Evolutionary conservation across 768 basidiomycete species (phyloP).

Genomic region (Suillus americanus): DNA sequence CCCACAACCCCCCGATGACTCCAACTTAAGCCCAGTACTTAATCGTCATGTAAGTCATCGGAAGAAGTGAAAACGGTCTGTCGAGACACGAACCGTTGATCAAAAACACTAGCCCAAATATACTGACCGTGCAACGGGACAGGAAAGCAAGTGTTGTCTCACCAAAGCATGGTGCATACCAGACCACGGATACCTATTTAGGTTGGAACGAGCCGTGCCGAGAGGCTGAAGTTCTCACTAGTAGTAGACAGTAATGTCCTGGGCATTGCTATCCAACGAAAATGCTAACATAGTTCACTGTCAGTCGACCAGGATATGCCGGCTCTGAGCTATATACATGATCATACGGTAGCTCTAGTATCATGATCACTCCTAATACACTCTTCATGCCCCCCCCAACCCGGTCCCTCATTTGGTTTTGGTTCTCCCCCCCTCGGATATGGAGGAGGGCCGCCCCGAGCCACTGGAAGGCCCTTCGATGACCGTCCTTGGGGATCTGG

Average conservation of each 20-base stretch:
- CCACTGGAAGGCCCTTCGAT: not conserved
- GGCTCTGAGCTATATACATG: not conserved
- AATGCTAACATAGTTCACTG: conserved; percentile 1
- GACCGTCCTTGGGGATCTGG: not conserved
- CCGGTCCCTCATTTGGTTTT: not conserved
- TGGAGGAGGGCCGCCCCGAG: not conserved
- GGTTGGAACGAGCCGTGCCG: not conserved
- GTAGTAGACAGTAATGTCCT: not conserved
- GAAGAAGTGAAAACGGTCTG: not conserved
- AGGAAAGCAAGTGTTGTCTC: not conserved
- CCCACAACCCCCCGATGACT: no score
- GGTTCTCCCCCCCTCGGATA: not conserved
- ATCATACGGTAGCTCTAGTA: not conserved
- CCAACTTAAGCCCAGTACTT: not conserved
- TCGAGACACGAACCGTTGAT: not conserved
- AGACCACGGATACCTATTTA: not conserved
- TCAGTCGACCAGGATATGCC: not conserved
- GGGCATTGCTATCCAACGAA: not conserved
- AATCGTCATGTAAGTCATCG: no score
- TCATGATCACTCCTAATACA: not conserved
- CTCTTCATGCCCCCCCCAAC: not conserved
- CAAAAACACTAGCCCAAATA: not conserved
- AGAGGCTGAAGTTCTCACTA: not conserved
- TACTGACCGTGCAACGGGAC: not conserved
- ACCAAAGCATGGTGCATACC: not conserved